Conservation (phyloP, 345 rosid species). For the Rubroshorea leprosula region DNA sequence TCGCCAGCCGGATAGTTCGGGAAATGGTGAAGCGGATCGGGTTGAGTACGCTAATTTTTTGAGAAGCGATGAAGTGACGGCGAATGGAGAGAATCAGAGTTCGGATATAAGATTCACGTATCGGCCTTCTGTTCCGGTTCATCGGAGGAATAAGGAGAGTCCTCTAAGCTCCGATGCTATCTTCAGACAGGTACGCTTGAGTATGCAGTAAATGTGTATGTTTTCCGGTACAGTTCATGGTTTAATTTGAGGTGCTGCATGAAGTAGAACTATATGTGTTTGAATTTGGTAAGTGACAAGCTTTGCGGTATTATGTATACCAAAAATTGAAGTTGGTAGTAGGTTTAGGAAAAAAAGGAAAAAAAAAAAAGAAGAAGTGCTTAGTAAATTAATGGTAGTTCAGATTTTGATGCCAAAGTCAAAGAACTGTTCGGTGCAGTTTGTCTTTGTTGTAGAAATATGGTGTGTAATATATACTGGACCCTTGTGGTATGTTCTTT, state of each 20-base stretch:
- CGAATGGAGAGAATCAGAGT: slow-evolving; percentile 8
- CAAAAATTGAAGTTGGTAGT: background rate
- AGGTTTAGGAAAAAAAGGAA: too few relatives aligned
- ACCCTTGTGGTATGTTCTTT: too few relatives aligned
- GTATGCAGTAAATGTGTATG: background rate
- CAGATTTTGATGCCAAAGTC: background rate
- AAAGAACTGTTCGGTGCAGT: background rate
- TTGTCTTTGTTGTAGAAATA: too few relatives aligned
- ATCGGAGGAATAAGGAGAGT: slow-evolving; percentile 50
- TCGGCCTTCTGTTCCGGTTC: slow-evolving; percentile 61
- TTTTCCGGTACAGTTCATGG: background rate
- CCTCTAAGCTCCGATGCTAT: slow-evolving; percentile 67
- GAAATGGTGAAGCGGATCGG: slow-evolving; percentile 24
- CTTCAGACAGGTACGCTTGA: slow-evolving; percentile 48
- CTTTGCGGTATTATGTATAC: background rate
- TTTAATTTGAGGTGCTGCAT: too few relatives aligned
- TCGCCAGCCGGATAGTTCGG: slow-evolving; percentile 9
- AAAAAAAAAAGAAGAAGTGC: too few relatives aligned
- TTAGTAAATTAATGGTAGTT: too few relatives aligned
- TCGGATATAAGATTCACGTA: slow-evolving; percentile 34
- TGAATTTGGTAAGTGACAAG: background rate
- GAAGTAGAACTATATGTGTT: background rate
- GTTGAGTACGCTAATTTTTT: slow-evolving; percentile 29
- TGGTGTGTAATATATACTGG: background rate
- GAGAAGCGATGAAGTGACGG: slow-evolving; percentile 17